These are phyloP conservation scores for Populus simonii DNA, from an alignment of 345 rosid species.

Conservation along the genomic window DNA sequence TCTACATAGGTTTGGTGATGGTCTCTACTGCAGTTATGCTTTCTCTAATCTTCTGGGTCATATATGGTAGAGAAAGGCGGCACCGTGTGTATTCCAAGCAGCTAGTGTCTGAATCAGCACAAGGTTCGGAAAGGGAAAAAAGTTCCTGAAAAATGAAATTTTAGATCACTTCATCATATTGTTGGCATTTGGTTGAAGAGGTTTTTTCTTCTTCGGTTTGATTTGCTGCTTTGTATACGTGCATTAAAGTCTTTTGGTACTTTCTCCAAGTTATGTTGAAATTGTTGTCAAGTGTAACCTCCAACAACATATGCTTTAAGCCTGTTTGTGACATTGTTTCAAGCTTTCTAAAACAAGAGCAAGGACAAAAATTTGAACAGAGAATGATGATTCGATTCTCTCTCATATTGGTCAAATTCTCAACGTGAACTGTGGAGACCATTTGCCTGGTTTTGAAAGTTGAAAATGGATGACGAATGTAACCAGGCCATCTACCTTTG, in stretches of 20 bases:
- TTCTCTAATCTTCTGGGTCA: constrained; percentile 79
- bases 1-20: constrained; percentile 64
- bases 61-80: constrained; percentile 60
- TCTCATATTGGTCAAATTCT: neutral
- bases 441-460: neutral
- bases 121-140: constrained; percentile 11
- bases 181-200: neutral
- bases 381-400: neutral
- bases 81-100: constrained; percentile 38
- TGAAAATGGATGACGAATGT: too few species aligned
- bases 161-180: neutral
- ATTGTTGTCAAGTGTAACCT: neutral
- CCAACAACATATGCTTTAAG: neutral
- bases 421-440: neutral
- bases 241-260: neutral
- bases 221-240: neutral
- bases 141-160: neutral
- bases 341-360: neutral
- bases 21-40: constrained; percentile 83
- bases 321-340: neutral
- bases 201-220: neutral
- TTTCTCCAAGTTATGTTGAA: neutral
- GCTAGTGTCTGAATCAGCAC: neutral
- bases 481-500: too few species aligned
- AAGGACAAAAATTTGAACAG: neutral